These are phyloP conservation scores for Plantago coronopus DNA, from an alignment of 305 asterid genomes.

Conservation along the genomic window DNA sequence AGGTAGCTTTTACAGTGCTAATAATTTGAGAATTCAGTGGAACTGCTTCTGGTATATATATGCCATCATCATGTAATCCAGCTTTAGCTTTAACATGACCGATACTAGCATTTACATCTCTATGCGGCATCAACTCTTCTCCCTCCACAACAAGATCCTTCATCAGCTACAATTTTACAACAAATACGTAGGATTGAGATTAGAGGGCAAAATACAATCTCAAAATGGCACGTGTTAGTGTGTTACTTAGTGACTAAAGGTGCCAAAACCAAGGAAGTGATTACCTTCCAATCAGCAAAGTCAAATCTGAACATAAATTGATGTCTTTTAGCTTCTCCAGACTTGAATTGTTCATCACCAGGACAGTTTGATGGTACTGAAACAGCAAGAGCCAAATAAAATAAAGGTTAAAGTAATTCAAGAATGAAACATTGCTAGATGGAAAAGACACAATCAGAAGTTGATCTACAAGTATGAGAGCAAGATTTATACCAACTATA, in stretches of 20 bases:
- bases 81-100: conserved; percentile 4
- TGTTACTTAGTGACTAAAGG: background rate
- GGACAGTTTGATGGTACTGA: conserved; percentile 54
- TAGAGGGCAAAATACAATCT: background rate
- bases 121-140: conserved; percentile 37
- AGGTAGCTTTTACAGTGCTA: background rate
- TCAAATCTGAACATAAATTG: conserved; percentile 52
- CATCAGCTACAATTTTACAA: conserved; percentile 36
- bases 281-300: conserved; percentile 58
- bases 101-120: conserved; percentile 18
- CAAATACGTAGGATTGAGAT: background rate
- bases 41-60: background rate
- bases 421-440: conserved; percentile 1
- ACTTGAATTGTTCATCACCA: conserved; percentile 24
- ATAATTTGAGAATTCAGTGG: background rate
- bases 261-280: background rate
- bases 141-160: conserved; percentile 33
- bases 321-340: conserved; percentile 35
- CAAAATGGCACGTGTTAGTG: no score
- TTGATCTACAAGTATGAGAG: background rate
- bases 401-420: background rate
- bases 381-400: conserved; percentile 2
- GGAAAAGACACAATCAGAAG: background rate
- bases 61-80: background rate
- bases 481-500: conserved; percentile 32